Evolutionary conservation across 2,329 filamentous ascomycete species (phyloP), one percentile per base, ranked within the genome.

Genomic region (Colletotrichum tofieldiae): DNA sequence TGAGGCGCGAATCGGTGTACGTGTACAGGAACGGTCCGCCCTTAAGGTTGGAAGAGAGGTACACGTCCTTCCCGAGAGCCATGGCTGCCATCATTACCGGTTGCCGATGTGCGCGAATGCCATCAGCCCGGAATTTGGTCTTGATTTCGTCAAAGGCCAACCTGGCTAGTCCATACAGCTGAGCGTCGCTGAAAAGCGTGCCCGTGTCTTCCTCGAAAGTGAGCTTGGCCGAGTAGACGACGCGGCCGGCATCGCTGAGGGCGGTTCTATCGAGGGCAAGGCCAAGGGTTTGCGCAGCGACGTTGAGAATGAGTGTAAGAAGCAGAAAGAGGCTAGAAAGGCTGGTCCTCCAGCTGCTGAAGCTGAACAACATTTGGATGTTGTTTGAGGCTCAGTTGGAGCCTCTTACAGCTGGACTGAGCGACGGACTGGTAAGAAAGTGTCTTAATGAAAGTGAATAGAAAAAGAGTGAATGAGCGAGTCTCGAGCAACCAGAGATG

Each of bases 51-150:
- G 41, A 60, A 14, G 56, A 35, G 16, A 60, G 23, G 20, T 60
- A 60, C 39, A 60, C 8, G 26, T 60, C 23, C 5, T 60, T 45
- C 16, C 41, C 56, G 39, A 60, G n/a, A 18, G 56, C 18, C 56
- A 60, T 45, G 56, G 56, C 56, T 20, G 26, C 56, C 56, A 60
- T 45, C 56, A 60, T 45, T 39, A n/a, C 56, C 4, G 56, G 56
- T 29, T 60, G 56, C n/a, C 3, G 9, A 14, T 14, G 1, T 11
- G 6, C 3, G 18, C 9, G 39, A 2, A 60, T 20, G 11, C 1
- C 8, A 20, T 60, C 39, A 8, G 26, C 56, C 18, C 5, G 5
- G 39, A 60, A 60, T 39, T n/a, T 32, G 5, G 56, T 12, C 41
- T 14, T 20, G 39, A 60, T 60, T 20, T 60, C 23, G 8, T 45